Evolutionary conservation across 768 basidiomycete genomes (phyloP), one percentile per base, ranked within the genome.

Genomic region (Tulasnella sp.): DNA sequence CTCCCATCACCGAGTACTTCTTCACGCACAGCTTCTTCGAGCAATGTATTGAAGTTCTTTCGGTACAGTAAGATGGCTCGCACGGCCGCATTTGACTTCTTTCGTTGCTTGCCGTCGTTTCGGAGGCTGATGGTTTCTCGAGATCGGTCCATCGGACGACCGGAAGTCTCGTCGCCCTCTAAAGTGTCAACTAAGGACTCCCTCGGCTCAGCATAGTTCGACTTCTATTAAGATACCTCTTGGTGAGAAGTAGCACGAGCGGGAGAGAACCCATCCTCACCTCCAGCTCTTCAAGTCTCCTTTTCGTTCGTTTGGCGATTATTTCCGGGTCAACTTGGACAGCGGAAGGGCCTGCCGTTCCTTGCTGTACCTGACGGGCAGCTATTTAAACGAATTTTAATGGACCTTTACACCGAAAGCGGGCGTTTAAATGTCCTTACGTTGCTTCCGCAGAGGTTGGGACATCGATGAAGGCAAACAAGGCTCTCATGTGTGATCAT

Each of bases 231-330:
- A 44, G 18, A 60, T 18, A 69, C 20, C 42, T 54, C 54, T 40
- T 50, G 14, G 20, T 24, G 24, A 79, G 82, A 24, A 81, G 44
- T 80, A 77, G 82, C 77, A n/a, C 69, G 79, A 37, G 50, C 58
- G 50, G 40, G 44, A 82, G 16, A 79, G 81, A 72, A 81, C 58
- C 31, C n/a, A 40, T 24, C 77, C 85, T 16, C 83, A 93, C 94
- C 89, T 96, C 95, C 75, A 96, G 92, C 85, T 96, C 95, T 82
- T 94, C 94, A 11, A 96, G 89, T 85, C 93, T 94, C 60, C 91
- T 87, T 85, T 90, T 92, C 12, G 91, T 93, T 80, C 95, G 91
- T 85, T 93, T 94, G 14, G 92, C 90, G 80, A 96, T 88, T 72
- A 93, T 86, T 78, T 95, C 93, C 0, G 91, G 88, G 37, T 78